Evolutionary conservation across 768 basidiomycete genomes (phyloP).

Genomic region (Favolaschia claudopus): DNA sequence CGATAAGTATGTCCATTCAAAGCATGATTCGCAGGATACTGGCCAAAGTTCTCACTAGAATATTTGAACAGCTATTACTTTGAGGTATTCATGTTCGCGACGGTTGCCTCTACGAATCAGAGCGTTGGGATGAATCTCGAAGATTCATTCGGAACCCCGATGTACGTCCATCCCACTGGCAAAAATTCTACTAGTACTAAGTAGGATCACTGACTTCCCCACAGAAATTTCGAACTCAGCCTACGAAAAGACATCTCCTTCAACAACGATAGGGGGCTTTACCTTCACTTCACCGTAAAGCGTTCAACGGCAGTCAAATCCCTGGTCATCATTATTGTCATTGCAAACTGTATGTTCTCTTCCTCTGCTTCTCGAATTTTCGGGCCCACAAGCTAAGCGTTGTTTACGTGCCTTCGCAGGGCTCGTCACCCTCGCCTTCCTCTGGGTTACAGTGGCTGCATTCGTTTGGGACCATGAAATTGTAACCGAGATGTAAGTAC

Average conservation of each 20-base stretch:
- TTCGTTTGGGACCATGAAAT: background rate
- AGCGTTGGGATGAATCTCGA: background rate
- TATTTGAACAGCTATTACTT: background rate
- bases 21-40: no score
- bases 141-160: background rate
- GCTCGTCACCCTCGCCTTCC: constrained; percentile 6
- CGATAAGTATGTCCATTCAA: background rate
- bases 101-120: background rate
- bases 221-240: constrained; percentile 8
- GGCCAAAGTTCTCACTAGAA: no score
- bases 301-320: background rate
- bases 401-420: no score
- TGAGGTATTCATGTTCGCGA: constrained; percentile 3
- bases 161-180: background rate
- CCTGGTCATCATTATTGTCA: background rate
- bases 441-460: constrained; percentile 8
- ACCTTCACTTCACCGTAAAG: background rate
- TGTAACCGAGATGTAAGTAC: constrained; percentile 6
- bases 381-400: no score
- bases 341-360: background rate
- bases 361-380: background rate
- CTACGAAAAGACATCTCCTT: background rate
- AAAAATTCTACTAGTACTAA: no score
- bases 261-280: background rate
- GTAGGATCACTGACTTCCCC: no score